These are phyloP conservation scores for Hypoxylon sp. DNA, from an alignment of 2,329 filamentous ascomycete species.

Conservation along the genomic window DNA sequence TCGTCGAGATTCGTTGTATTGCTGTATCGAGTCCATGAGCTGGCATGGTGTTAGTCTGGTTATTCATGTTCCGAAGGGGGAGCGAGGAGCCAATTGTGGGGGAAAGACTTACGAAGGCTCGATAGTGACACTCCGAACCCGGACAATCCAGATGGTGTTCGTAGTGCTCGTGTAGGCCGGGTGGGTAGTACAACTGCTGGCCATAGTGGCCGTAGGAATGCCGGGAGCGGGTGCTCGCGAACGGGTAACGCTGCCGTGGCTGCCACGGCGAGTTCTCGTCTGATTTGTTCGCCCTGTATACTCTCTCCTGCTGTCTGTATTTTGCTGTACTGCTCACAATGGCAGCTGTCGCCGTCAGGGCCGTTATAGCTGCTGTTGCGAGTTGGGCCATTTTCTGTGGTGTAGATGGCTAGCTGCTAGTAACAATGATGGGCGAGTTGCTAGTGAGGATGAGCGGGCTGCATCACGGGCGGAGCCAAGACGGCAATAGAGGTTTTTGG, in stretches of 20 bases:
- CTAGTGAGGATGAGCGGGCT: neutral
- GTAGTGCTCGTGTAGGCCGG: conserved; percentile 38
- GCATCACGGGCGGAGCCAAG: conserved; percentile 18
- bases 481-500: neutral
- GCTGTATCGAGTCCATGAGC: conserved; percentile 47
- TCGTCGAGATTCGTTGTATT: conserved; percentile 42
- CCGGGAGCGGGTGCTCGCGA: conserved; percentile 19
- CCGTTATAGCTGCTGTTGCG: conserved; percentile 27
- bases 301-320: conserved; percentile 21
- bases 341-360: conserved; percentile 31
- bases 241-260: conserved; percentile 5
- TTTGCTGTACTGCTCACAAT: conserved; percentile 23
- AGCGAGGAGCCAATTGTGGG: neutral
- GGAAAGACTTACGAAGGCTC: conserved; percentile 46
- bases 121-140: conserved; percentile 46
- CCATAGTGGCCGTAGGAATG: conserved; percentile 27
- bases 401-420: neutral
- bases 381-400: conserved; percentile 25
- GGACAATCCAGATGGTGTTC: conserved; percentile 42
- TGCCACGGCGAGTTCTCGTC: conserved; percentile 31
- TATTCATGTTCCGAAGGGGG: too few relatives aligned
- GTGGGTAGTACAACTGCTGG: conserved; percentile 25
- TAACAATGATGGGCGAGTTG: neutral
- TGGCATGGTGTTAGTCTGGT: conserved; percentile 3
- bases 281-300: conserved; percentile 10